phyloP scores from a whole-genome alignment of 176 grass and related monocot species.

The Triticum dicoccoides region DNA sequence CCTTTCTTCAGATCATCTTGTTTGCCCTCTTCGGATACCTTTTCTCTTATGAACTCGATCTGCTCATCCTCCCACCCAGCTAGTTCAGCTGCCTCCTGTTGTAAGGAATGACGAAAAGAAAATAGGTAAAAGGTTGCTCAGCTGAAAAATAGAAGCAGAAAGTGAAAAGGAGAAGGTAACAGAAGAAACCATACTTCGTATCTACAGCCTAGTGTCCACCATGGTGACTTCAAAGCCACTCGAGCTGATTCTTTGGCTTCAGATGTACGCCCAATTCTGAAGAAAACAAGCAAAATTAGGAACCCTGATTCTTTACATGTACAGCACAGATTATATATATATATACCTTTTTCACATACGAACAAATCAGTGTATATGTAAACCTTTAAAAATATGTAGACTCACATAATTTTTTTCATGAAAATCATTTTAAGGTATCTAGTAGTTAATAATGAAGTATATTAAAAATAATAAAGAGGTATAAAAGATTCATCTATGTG shows the following conservation, averaged over 20 bases:
- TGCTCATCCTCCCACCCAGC: conserved; percentile 98
- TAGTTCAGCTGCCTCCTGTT: conserved; percentile 88
- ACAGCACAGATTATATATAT: neutral
- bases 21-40: conserved; percentile 79
- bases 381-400: too few species aligned
- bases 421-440: too few species aligned
- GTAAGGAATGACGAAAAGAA: neutral
- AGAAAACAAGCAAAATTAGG: conserved; percentile 10
- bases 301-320: neutral
- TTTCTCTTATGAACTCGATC: conserved; percentile 89
- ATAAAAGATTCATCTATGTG: too few species aligned
- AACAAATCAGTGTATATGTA: too few species aligned
- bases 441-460: too few species aligned
- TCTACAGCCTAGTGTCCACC: conserved; percentile 92
- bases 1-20: conserved; percentile 90
- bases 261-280: conserved; percentile 70
- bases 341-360: too few species aligned
- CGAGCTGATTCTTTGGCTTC: conserved; percentile 91
- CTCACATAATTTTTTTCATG: too few species aligned
- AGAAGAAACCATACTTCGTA: conserved; percentile 62
- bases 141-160: neutral
- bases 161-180: neutral
- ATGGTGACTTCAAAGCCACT: conserved; percentile 88
- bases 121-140: neutral
- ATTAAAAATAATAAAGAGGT: too few species aligned